Evolutionary conservation across 2,329 filamentous ascomycete genomes (phyloP), one percentile per base, ranked within the genome.

Genomic region (Phymatotrichopsis omnivora): DNA sequence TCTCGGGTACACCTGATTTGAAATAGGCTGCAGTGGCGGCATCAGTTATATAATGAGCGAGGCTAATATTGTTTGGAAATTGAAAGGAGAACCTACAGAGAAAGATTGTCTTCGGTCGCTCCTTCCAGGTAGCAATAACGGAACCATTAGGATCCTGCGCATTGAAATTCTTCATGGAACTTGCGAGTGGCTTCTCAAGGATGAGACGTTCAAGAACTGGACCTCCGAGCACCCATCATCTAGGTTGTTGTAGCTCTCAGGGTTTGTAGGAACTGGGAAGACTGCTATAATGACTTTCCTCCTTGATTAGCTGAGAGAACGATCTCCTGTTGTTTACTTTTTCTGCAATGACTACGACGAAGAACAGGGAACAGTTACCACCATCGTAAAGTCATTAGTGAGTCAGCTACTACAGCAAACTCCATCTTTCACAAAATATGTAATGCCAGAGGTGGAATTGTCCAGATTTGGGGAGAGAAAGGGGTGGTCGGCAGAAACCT

Each of bases 251-350:
- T 31, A 28, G 27, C 25, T 44, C 16, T 30, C 25, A 1, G 33
- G 42, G 8, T 14, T 24, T 31, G 33, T 34, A 20, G 25, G 42
- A 16, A 44, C 42, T 8, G 33, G 42, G 19, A 44, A 44, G 42
- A 44, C 42, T 19, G 25, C 38, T 25, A 7, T 25, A 12, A 44
- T 38, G 42, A 16, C 23, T 25, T 44, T 24, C 19, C 17, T 44
- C n/a, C 23, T 29, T 22, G n/a, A 30, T 17, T 12, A 34, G 11
- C 17, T 42, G 30, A 27, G 7, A 11, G 23, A 29, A 22, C 11
- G 17, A 8, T 28, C 20, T 12, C 11, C 14, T 7, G 25, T 27
- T 12, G 25, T 23, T 16, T 44, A 30, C 8, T 44, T 44, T 12
- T 44, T 37, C 31, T 44, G 42, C 14, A 12, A 44, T 16, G 19